These are phyloP conservation scores for Suillus tomentosus DNA, from an alignment of 768 basidiomycete genomes.

Conservation along the genomic window DNA sequence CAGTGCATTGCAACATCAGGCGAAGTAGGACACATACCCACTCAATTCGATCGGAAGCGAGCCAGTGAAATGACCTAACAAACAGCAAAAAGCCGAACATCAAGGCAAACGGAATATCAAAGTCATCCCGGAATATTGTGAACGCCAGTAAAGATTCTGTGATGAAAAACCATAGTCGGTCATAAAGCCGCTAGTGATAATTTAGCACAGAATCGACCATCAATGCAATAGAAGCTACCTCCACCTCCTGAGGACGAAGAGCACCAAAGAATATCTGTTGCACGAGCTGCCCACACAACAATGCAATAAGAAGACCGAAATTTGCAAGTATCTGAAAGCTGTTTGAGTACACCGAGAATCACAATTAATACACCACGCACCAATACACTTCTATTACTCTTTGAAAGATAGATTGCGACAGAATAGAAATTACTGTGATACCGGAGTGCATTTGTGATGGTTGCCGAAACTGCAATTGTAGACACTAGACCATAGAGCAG, in stretches of 20 bases:
- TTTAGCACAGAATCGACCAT: not conserved
- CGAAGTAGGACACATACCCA: conserved; percentile 60
- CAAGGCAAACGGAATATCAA: conserved; percentile 87
- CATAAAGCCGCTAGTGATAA: conserved; percentile 81
- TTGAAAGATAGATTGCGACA: conserved; percentile 88
- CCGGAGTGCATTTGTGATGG: conserved; percentile 78
- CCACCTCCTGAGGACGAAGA: conserved; percentile 84
- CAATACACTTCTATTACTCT: conserved; percentile 90
- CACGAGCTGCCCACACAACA: conserved; percentile 74
- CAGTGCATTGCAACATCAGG: conserved; percentile 12
- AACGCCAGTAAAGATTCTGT: conserved; percentile 96
- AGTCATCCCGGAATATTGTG: conserved; percentile 96
- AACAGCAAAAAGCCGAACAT: conserved; percentile 96
- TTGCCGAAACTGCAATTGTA: conserved; percentile 65
- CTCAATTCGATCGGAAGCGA: conserved; percentile 93
- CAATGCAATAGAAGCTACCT: conserved; percentile 53
- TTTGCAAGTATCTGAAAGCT: conserved; percentile 80
- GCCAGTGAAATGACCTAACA: conserved; percentile 98
- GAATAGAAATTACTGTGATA: conserved; percentile 93
- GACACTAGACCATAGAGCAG: conserved; percentile 72
- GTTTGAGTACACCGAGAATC: conserved; percentile 7
- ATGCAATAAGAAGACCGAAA: conserved; percentile 76
- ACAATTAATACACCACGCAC: conserved; percentile 45
- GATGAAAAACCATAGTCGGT: conserved; percentile 95
- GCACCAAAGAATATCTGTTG: conserved; percentile 92